Evolutionary conservation across 2,329 filamentous ascomycete species (phyloP), one percentile per base, ranked within the genome.

Genomic region (Xylaria digitata): DNA sequence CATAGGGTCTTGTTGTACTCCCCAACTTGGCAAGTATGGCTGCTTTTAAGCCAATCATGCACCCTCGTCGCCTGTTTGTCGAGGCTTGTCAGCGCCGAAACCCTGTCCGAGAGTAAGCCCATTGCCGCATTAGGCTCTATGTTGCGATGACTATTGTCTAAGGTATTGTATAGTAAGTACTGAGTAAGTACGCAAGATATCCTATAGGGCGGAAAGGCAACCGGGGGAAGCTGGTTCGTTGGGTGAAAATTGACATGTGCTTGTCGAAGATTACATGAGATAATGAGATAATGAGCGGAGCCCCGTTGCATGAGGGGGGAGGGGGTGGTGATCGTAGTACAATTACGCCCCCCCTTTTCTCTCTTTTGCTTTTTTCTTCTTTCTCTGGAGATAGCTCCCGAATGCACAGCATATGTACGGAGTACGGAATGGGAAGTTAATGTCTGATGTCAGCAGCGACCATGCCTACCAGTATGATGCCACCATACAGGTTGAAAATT

Each of bases 21-120:
- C 53, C 49, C 43, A 49, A 62, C 15, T 30, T 3, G 42, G 60
- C 19, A 55, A 21, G 19, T 40, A 13, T 56, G 17, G 21, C 42
- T 21, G 42, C n/a, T 23, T 43, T 43, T 32, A 17, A 32, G 34
- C 59, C 54, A 62, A 62, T 66, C 64, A 59, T 17, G 17, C 19
- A 26, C 7, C 21, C 26, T 19, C 42, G 45, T 19, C 40, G 13
- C 17, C 21, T 11, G 30, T 42, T 40, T 11, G 26, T 21, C 15
- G 26, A 45, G 46, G 23, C 46, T 19, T 45, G 60, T 60, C 48
- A 60, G 55, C 42, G n/a, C 32, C 49, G 17, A 30, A 55, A 42
- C 65, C 65, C 60, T 56, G 40, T 45, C 30, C 7, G 9, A 52
- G 52, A 58, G 54, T 62, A 67, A 63, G 54, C 60, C 54, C 55